These are phyloP conservation scores for Rhizopus sp. DNA, from an alignment of 371 early-diverging fungal genomes.

Conservation along the genomic window DNA sequence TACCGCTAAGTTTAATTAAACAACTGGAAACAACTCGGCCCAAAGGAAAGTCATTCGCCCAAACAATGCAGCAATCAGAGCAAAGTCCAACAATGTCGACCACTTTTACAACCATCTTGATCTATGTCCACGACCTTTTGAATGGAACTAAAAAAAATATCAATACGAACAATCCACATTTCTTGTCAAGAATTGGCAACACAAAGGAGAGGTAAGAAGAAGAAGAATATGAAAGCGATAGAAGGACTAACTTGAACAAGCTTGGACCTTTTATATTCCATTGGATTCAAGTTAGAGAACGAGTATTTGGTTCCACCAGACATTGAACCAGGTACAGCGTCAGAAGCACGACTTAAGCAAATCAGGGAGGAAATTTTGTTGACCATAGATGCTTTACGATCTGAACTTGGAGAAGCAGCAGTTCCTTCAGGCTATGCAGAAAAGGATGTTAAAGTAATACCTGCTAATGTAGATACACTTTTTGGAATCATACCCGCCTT, in stretches of 20 bases:
- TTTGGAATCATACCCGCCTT: constrained; percentile 21
- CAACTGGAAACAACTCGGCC: constrained; percentile 19
- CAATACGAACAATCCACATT: constrained; percentile 32
- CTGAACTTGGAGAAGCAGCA: constrained; percentile 17
- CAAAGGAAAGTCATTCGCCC: constrained; percentile 21
- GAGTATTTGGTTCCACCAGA: constrained; percentile 40
- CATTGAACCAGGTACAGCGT: constrained; percentile 7
- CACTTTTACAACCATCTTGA: constrained; percentile 24
- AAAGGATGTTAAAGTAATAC: constrained; percentile 12
- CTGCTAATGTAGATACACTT: constrained; percentile 14
- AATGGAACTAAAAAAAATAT: constrained; percentile 33
- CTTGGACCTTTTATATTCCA: constrained; percentile 17
- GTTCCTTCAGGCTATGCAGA: constrained; percentile 11
- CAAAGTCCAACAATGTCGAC: constrained; percentile 29
- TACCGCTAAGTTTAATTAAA: constrained; percentile 21
- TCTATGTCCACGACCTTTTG: constrained; percentile 37
- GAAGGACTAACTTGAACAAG: background rate
- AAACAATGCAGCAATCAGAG: constrained; percentile 13
- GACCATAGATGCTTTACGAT: constrained; percentile 19
- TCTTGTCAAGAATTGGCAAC: constrained; percentile 34
- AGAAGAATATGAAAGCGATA: background rate
- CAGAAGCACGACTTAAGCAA: constrained; percentile 12
- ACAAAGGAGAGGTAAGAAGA: constrained; percentile 38
- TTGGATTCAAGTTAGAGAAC: constrained; percentile 39
- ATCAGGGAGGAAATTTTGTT: constrained; percentile 33